Percentiles rank a stretch among this genome's conserved stretches.
These are phyloP conservation scores for Sporothrix brasiliensis DNA, from an alignment of 2,329 filamentous ascomycete genomes.

Conservation along the genomic window DNA sequence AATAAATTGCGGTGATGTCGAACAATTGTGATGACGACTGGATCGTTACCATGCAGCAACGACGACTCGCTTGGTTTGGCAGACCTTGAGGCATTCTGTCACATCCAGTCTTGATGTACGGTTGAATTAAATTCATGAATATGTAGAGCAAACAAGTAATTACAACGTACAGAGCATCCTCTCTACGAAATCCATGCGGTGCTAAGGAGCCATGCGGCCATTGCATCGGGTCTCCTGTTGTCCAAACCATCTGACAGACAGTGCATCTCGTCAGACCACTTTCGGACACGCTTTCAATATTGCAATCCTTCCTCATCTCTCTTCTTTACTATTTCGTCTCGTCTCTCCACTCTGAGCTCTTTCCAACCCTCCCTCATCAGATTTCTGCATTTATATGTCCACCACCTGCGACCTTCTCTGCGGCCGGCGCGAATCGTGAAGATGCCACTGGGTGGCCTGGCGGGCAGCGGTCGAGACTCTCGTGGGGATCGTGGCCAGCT, in stretches of 20 bases:
- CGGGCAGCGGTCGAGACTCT: neutral
- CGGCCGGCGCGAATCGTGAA: conserved; percentile 21
- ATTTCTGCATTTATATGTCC: neutral
- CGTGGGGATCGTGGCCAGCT: neutral
- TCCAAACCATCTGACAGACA: neutral
- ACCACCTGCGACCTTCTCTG: conserved; percentile 12
- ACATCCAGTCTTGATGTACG: neutral
- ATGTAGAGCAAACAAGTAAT: neutral
- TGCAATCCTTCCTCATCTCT: neutral
- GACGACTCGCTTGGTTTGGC: neutral
- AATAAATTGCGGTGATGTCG: neutral
- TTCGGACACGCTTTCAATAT: neutral
- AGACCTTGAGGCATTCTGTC: neutral
- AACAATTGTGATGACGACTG: neutral
- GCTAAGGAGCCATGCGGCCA: neutral
- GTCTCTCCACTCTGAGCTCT: neutral
- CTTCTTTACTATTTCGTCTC: neutral
- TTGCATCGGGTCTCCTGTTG: neutral
- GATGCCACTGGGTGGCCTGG: conserved; percentile 7
- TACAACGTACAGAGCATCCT: neutral
- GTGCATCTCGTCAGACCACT: neutral
- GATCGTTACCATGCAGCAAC: neutral
- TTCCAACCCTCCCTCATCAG: neutral
- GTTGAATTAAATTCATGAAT: neutral
- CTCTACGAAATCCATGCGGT: too few relatives aligned